These are phyloP conservation scores for Trichosanthes truncata DNA, from an alignment of 306 rosid genomes.

Conservation along the genomic window DNA sequence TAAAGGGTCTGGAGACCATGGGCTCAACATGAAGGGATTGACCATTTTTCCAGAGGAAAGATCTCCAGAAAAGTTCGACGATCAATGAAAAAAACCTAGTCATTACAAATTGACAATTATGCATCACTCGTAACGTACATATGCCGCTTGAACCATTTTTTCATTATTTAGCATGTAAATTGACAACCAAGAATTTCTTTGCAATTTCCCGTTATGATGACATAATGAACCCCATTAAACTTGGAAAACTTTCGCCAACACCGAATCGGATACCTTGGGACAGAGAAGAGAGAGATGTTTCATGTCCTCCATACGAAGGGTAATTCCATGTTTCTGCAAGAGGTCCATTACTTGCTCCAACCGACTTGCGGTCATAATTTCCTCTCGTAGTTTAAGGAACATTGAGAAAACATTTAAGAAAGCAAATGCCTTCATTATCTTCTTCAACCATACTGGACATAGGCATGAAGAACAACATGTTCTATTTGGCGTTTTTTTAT, in stretches of 20 bases:
- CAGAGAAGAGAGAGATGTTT: conserved; percentile 54
- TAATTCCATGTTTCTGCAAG: conserved; percentile 43
- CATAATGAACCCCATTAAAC: not conserved
- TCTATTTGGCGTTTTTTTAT: conserved; percentile 4
- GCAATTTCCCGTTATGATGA: not conserved
- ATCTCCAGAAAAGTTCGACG: no score
- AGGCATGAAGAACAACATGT: conserved; percentile 31
- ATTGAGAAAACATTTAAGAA: conserved; percentile 56
- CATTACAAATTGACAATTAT: not conserved
- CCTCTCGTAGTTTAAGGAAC: conserved; percentile 40
- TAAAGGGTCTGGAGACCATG: no score
- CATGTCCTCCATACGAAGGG: conserved; percentile 41
- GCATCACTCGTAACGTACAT: not conserved
- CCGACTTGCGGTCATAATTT: conserved; percentile 17
- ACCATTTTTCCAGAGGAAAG: no score
- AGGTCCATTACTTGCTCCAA: conserved; percentile 47
- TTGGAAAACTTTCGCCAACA: not conserved
- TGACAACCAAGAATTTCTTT: not conserved
- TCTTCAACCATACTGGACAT: conserved; percentile 86
- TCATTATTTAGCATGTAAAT: not conserved
- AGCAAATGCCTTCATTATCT: conserved; percentile 52
- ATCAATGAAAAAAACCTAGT: not conserved
- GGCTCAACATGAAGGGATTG: no score
- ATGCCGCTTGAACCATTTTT: not conserved
- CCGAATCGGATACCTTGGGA: conserved; percentile 47